Conservation (phyloP, 1,284 basidiomycete genomes). For the Wallemia hederae region DNA sequence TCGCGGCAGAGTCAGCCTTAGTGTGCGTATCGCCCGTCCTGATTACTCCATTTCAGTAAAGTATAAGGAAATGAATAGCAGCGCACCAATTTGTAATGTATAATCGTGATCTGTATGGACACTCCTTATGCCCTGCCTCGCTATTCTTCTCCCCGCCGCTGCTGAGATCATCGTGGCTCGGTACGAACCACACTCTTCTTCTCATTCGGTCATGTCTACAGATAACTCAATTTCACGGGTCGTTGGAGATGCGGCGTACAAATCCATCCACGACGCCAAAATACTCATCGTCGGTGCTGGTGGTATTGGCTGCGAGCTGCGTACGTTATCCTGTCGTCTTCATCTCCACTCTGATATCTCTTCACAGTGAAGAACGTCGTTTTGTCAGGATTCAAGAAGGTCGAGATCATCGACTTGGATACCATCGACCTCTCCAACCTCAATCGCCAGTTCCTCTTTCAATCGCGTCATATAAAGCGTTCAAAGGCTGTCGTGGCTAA, state of each 20-base stretch:
- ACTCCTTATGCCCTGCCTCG: too few species aligned
- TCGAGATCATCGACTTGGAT: constrained; percentile 67
- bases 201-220: not conserved
- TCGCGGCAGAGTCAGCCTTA: not conserved
- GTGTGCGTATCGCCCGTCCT: constrained; percentile 1
- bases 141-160: not conserved
- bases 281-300: constrained; percentile 84
- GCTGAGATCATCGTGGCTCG: not conserved
- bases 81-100: not conserved
- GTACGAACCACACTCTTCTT: not conserved
- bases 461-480: constrained; percentile 89
- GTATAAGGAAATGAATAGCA: not conserved
- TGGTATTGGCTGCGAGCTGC: constrained; percentile 86
- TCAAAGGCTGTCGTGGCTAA: constrained; percentile 83
- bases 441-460: constrained; percentile 91
- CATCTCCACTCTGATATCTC: not conserved
- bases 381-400: constrained; percentile 64
- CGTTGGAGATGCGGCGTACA: not conserved
- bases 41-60: constrained; percentile 1
- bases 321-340: constrained; percentile 23
- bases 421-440: constrained; percentile 96
- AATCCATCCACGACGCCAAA: constrained; percentile 20
- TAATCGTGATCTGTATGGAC: too few species aligned
- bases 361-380: constrained; percentile 76
- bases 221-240: not conserved